Evolutionary conservation across 164 flowering plant genomes (phyloP), one percentile per base, ranked within the genome.

Genomic region (Paratinospora sagittata): DNA sequence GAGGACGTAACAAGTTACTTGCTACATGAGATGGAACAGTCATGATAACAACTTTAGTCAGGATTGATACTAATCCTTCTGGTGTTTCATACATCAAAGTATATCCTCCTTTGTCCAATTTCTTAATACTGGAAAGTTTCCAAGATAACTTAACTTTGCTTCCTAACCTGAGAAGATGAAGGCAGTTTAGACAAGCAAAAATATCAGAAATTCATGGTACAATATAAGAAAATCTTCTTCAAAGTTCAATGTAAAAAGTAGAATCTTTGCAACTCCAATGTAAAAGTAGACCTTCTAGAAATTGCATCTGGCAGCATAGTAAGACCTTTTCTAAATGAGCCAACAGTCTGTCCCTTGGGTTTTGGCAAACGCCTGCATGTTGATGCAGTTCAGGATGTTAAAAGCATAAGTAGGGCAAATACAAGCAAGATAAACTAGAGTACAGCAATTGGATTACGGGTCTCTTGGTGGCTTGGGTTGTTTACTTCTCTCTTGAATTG

Each of bases 331-430:
- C 81, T 87, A 75, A 95, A 95, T 74, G 98, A 95, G 75, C 96
- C 97, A 78, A 95, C 97, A 19, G 98, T 95, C 81, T 90, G 97
- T 70, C 98, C 97, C 82, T 88, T 90, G 64, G 96, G 96, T 71
- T 85, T 88, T 43, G 95, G 97, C 37, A 90, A 81, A 49, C 89
- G 88, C 81, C 98, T 92, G 87, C 63, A 82, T 66, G 63, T 68
- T 37, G 71, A 78, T 24, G 21, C 49, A 73, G 27, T 39, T 72
- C 39, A 74, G 39, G 27, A 23, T 33, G 66, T 26, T 66, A 57
- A 52, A 74, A 68, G 65, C n/a, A 67, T 65, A 55, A 21, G 74
- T 37, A 16, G 23, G 63, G 36, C 30, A 27, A 71, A 23, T 47
- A 36, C 3, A 26, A 41, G 36, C 14, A 67, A 67, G 27, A 69